phyloP scores from a whole-genome alignment of 1,139 yeast species.

The Nakaseomyces glabratus region DNA sequence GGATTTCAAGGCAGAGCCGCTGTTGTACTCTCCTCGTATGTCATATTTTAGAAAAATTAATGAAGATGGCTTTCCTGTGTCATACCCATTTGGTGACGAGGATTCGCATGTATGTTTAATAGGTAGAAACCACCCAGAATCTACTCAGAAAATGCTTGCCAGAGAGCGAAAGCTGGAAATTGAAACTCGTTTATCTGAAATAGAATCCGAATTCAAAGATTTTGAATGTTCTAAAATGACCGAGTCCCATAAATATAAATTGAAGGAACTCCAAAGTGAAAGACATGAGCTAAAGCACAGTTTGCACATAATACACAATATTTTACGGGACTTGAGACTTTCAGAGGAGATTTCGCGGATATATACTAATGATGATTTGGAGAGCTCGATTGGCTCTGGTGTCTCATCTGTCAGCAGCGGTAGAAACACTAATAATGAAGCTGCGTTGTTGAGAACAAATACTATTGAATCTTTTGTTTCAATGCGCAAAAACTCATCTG shows the following conservation, averaged over 20 bases:
- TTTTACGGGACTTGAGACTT: constrained; percentile 29
- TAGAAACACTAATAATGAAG: background rate
- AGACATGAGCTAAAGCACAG: constrained; percentile 34
- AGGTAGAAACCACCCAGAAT: constrained; percentile 48
- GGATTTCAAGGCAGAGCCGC: constrained; percentile 40
- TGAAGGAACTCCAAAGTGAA: constrained; percentile 20
- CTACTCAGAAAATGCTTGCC: constrained; percentile 41
- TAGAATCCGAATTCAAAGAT: constrained; percentile 8
- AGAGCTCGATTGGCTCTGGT: constrained; percentile 12
- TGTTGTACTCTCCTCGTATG: constrained; percentile 64
- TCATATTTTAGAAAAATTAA: constrained; percentile 65
- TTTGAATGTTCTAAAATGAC: constrained; percentile 10
- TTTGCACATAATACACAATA: constrained; percentile 32
- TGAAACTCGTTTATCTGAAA: constrained; percentile 31
- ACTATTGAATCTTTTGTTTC: constrained; percentile 30
- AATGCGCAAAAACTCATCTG: constrained; percentile 31
- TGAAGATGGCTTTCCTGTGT: constrained; percentile 42
- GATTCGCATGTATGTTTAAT: constrained; percentile 57
- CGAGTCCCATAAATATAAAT: constrained; percentile 17
- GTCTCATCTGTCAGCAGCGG: background rate
- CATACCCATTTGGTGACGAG: constrained; percentile 61
- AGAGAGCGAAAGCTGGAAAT: constrained; percentile 37
- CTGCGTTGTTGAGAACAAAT: constrained; percentile 15
- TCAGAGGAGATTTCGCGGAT: constrained; percentile 27
- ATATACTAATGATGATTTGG: constrained; percentile 20